Evolutionary conservation across 2,329 filamentous ascomycete genomes (phyloP), one percentile per base, ranked within the genome.

Genomic region (Talaromyces sp.): DNA sequence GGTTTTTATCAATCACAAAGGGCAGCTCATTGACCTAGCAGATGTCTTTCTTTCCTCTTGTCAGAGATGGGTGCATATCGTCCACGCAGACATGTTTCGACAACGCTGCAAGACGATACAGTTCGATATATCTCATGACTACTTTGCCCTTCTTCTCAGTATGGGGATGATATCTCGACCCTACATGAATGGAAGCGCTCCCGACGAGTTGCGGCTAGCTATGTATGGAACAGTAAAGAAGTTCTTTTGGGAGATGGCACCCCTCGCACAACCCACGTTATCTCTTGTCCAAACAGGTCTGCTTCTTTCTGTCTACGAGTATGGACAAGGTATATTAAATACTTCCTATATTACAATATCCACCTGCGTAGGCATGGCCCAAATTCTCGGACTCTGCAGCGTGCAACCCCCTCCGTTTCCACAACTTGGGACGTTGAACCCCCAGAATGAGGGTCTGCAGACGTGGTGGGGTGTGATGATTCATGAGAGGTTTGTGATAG

Each of bases 381-480:
- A 60, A 53, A 51, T 60, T 8, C 31, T 46, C 3, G 7, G 52
- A 19, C 58, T 60, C 7, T 54, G 58, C 24, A 43, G 43, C 10
- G 31, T 56, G 9, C 31, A 41, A 26, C 26, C 51, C 46, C 31
- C 54, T n/a, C 10, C n/a, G 31, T 35, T 56, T 7, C 58, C 58
- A 3, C 54, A 54, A n/a, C 46, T 56, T 14, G 58, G 58, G 14
- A 19, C 46, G 31, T 41, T 48, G 7, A 32, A 56, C 8, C 17
- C 51, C 21, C 43, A 52, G 19, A 54, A 56, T 43, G 38, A 52
- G 10, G 35, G 35, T 2, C 27, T 60, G 43, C 56, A 56, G 19
- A 17, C 56, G 3, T 60, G 58, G 58, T 60, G 58, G 58, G 54
- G 58, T 1, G 31, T 60, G 1, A 60, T 56, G 32, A 60, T 60